Conservation (phyloP, 371 early-diverging fungal genomes). For the Circinella minor region DNA sequence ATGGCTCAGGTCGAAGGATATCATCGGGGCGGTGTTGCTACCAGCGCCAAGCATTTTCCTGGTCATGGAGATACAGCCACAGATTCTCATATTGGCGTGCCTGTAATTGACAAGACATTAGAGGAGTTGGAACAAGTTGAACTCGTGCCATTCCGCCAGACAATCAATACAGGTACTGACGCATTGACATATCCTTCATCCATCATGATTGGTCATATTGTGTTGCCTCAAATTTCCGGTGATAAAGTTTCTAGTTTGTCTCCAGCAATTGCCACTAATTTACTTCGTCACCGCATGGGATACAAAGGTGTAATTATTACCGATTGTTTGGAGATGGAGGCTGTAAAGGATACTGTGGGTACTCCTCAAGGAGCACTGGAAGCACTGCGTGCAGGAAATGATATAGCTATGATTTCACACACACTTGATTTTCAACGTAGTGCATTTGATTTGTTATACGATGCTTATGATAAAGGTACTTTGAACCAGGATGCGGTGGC, state of each 20-base stretch:
- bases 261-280: conserved; percentile 35
- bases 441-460: conserved; percentile 29
- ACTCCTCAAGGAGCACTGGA: conserved; percentile 35
- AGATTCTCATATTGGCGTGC: conserved; percentile 55
- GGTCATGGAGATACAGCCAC: conserved; percentile 61
- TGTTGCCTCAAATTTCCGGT: conserved; percentile 36
- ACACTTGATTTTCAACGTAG: conserved; percentile 38
- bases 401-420: conserved; percentile 57
- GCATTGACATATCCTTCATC: conserved; percentile 33
- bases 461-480: conserved; percentile 16
- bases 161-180: conserved; percentile 22
- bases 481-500: conserved; percentile 16
- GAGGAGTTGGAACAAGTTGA: conserved; percentile 43
- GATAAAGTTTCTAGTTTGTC: conserved; percentile 40
- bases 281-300: conserved; percentile 37
- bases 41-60: conserved; percentile 55
- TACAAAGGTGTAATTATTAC: conserved; percentile 56
- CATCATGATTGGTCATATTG: conserved; percentile 56
- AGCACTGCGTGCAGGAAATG: conserved; percentile 54
- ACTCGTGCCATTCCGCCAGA: conserved; percentile 42
- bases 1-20: conserved; percentile 47
- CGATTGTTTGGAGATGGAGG: conserved; percentile 60
- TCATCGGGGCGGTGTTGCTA: conserved; percentile 36
- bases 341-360: conserved; percentile 49
- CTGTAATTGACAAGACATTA: conserved; percentile 47